Evolutionary conservation across 2,329 filamentous ascomycete genomes (phyloP).

Genomic region (Nothophaeocryptopus gaeumannii): DNA sequence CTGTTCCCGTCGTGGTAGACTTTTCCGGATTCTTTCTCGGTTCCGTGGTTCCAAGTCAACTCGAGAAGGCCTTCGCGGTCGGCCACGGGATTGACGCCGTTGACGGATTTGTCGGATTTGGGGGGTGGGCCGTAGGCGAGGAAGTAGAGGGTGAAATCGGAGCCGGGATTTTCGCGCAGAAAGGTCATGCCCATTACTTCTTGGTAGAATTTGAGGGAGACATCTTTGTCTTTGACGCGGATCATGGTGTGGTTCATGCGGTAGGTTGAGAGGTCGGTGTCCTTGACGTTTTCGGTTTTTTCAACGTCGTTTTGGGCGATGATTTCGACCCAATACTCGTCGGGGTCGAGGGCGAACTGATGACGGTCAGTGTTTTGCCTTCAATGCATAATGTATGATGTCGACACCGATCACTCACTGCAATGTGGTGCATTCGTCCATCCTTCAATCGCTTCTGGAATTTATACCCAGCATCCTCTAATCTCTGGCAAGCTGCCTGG

Average conservation of each 20-base stretch:
- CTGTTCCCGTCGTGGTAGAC: slow-evolving; percentile 90
- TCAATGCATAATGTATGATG: background rate
- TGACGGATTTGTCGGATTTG: slow-evolving; percentile 51
- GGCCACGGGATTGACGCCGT: slow-evolving; percentile 58
- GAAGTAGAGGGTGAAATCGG: slow-evolving; percentile 89
- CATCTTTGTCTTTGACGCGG: slow-evolving; percentile 68
- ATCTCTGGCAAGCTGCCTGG: slow-evolving; percentile 81
- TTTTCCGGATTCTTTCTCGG: slow-evolving; percentile 80
- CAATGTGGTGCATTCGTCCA: slow-evolving; percentile 82
- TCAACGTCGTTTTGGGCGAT: slow-evolving; percentile 70
- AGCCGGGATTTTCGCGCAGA: slow-evolving; percentile 68
- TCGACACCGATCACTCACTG: slow-evolving; percentile 35
- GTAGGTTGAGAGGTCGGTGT: slow-evolving; percentile 68
- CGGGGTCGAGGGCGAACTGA: slow-evolving; percentile 18
- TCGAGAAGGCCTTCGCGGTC: slow-evolving; percentile 82
- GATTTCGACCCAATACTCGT: slow-evolving; percentile 65
- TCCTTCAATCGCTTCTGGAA: slow-evolving; percentile 96
- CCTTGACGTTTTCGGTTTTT: slow-evolving; percentile 67
- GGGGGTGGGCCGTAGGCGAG: slow-evolving; percentile 64
- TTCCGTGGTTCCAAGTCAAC: slow-evolving; percentile 79
- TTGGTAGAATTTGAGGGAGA: slow-evolving; percentile 53
- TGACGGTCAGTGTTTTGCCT: background rate
- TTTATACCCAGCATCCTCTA: slow-evolving; percentile 84
- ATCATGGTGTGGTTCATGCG: slow-evolving; percentile 90
- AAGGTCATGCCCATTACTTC: slow-evolving; percentile 87